Evolutionary conservation across 2,329 filamentous ascomycete genomes (phyloP).

Genomic region (Apiospora marii): DNA sequence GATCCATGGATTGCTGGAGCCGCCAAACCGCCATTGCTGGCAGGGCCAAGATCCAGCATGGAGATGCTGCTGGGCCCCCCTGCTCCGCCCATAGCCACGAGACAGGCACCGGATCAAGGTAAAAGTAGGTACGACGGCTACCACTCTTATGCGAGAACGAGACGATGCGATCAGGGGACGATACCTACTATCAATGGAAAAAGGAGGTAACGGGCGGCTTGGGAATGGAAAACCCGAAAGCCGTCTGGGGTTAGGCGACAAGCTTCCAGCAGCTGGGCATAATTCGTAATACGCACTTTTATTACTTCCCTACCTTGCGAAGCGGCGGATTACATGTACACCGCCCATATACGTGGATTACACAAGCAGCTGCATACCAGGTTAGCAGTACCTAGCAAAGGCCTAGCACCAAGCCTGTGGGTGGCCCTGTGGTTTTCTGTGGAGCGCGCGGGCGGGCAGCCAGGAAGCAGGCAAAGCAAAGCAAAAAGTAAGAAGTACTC

Average conservation of each 20-base stretch:
- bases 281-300: conserved; percentile 18
- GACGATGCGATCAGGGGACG: neutral
- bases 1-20: neutral
- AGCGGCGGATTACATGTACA: conserved; percentile 10
- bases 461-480: too few species aligned
- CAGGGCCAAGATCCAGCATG: conserved; percentile 3
- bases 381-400: neutral
- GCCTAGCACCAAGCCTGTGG: too few species aligned
- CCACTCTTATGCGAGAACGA: conserved; percentile 20
- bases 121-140: neutral
- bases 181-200: neutral
- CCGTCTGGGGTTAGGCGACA: conserved; percentile 8
- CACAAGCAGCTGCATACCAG: conserved; percentile 14
- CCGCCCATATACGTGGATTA: conserved; percentile 21
- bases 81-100: conserved; percentile 11
- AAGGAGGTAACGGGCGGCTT: conserved; percentile 9
- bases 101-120: neutral
- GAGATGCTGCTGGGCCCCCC: neutral
- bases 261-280: neutral
- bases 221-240: neutral
- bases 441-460: neutral
- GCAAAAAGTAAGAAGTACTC: neutral
- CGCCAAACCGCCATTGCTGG: neutral
- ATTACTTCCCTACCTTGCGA: conserved; percentile 17
- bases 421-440: neutral